Evolutionary conservation across 768 basidiomycete species (phyloP), one percentile per base, ranked within the genome.

Genomic region (Chalciporus piperatus): DNA sequence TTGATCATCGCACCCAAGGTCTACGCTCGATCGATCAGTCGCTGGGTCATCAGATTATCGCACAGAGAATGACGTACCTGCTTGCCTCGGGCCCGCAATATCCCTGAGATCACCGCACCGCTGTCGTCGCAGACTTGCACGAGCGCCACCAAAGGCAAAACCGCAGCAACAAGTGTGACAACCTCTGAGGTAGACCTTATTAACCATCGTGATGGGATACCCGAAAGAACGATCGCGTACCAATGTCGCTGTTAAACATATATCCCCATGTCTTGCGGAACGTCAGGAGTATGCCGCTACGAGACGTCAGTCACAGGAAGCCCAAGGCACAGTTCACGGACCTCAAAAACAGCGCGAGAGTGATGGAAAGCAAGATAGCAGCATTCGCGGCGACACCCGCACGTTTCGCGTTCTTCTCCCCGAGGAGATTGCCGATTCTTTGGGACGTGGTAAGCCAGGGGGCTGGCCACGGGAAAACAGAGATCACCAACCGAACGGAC

Each of bases 371-470:
- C 20, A 88, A 48, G 17, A 97, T 72, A 5, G 87, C 70, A 1
- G 84, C 79, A 43, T 79, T 80, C 1, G 87, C 80, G 0, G 90
- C 80, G 41, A 87, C 76, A 22, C 74, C 77, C 0, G 96, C 93
- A 38, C 89, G 84, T 42, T 72, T 71, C 0, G 84, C 82, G 39
- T 92, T 83, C 41, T 76, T 74, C 56, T 95, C 90, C 7, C 95
- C 94, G 1, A 97, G 77, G 6, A 96, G 74, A 62, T 97, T 97
- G 2, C 94, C 94, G 30, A 94, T 84, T 7, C 90, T 90, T 40
- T 10, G 27, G 52, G 46, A n/a, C 19, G 20, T 12, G 1, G 35
- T 56, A 20, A 54, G 38, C 27, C 3, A 23, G 12, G 9, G 5
- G 28, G 3, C 33, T 16, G 7, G 41, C 9, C 41, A 39, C 45